phyloP scores from a whole-genome alignment of 2,329 filamentous ascomycete genomes.

The Cyphellophora attinorum region DNA sequence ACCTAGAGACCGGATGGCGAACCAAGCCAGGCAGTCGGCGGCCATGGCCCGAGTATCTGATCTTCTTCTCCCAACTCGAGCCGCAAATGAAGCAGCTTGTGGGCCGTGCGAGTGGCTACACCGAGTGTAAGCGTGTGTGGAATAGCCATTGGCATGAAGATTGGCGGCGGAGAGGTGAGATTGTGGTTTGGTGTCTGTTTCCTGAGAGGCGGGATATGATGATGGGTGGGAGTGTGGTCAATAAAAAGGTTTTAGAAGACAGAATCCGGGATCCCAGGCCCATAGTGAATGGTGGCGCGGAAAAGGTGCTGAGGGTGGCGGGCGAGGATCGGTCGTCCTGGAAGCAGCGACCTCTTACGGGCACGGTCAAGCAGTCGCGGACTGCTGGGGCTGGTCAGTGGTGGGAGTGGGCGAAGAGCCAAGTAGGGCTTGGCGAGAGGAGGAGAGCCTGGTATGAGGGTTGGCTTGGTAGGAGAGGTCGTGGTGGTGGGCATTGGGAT shows the following conservation, averaged over 20 bases:
- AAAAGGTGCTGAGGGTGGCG: conserved; percentile 3
- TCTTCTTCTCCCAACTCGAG: conserved; percentile 51
- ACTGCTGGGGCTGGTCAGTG: too few relatives aligned
- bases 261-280: too few relatives aligned
- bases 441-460: not conserved
- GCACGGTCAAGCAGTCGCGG: not conserved
- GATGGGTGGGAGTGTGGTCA: too few relatives aligned
- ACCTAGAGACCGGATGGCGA: not conserved
- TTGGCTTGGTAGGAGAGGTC: not conserved
- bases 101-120: conserved; percentile 36
- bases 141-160: conserved; percentile 58
- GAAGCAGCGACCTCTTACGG: conserved; percentile 6
- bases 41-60: conserved; percentile 37
- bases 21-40: conserved; percentile 4
- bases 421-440: not conserved
- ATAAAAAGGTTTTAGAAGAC: too few relatives aligned
- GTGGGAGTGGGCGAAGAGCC: not conserved
- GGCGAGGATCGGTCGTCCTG: conserved; percentile 13
- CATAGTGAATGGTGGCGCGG: conserved; percentile 5
- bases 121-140: conserved; percentile 49
- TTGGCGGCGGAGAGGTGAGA: conserved; percentile 49
- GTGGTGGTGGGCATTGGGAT: not conserved
- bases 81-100: conserved; percentile 35
- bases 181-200: conserved; percentile 50
- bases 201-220: conserved; percentile 7